phyloP scores from a whole-genome alignment of 805 yeast species.

The Scheffersomyces lignosus region DNA sequence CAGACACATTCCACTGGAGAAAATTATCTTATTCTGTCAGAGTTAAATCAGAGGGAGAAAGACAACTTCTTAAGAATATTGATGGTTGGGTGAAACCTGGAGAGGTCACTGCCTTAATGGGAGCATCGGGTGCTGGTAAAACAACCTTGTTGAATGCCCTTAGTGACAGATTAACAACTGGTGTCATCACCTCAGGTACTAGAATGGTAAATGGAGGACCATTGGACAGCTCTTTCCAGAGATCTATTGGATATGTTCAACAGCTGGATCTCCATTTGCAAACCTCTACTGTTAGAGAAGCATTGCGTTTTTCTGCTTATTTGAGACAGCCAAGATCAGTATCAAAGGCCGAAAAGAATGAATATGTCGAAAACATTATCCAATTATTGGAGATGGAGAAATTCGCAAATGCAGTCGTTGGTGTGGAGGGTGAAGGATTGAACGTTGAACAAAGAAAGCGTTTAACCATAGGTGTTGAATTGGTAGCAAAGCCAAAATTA shows the following conservation, averaged over 20 bases:
- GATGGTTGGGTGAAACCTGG: conserved; percentile 48
- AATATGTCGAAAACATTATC: conserved; percentile 53
- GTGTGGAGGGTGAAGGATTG: conserved; percentile 47
- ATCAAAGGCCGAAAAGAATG: conserved; percentile 45
- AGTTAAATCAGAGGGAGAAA: conserved; percentile 17
- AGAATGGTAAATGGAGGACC: conserved; percentile 57
- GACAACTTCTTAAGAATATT: conserved; percentile 29
- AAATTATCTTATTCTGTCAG: conserved; percentile 20
- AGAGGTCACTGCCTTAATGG: conserved; percentile 59
- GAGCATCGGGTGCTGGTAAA: conserved; percentile 66
- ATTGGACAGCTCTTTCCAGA: conserved; percentile 49
- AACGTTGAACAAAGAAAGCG: conserved; percentile 57
- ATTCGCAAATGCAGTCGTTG: conserved; percentile 56
- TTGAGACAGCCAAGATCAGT: conserved; percentile 45
- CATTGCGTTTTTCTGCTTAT: conserved; percentile 51
- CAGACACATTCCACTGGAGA: conserved; percentile 22
- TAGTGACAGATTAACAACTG: conserved; percentile 54
- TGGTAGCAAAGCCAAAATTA: conserved; percentile 55
- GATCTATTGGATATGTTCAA: conserved; percentile 60
- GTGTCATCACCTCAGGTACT: conserved; percentile 54
- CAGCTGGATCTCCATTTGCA: conserved; percentile 58
- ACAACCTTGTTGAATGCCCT: conserved; percentile 55
- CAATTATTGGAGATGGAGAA: conserved; percentile 49
- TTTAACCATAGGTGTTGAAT: conserved; percentile 54
- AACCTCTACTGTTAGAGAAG: conserved; percentile 53